These are phyloP conservation scores for Pulveroboletus sp. DNA, from an alignment of 768 basidiomycete species.

Conservation along the genomic window DNA sequence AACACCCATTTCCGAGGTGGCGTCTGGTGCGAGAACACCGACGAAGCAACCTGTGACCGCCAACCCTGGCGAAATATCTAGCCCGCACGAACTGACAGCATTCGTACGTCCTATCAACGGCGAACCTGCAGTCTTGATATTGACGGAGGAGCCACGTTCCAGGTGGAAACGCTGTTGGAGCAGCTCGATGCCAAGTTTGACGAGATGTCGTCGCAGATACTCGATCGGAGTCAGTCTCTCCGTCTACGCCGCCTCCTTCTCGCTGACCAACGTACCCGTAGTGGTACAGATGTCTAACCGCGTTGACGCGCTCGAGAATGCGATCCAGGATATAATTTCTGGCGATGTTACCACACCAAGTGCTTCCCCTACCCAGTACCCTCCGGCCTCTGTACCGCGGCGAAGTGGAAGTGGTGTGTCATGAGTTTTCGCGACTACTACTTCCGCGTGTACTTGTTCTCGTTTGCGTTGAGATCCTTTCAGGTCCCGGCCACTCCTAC, in stretches of 20 bases:
- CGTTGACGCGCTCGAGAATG: slow-evolving; percentile 83
- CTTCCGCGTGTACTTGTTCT: slow-evolving; percentile 8
- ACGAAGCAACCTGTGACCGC: slow-evolving; percentile 38
- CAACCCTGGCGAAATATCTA: slow-evolving; percentile 67
- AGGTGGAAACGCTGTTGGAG: slow-evolving; percentile 87
- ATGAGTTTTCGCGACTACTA: slow-evolving; percentile 12
- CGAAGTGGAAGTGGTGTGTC: slow-evolving; percentile 38
- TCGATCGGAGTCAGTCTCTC: slow-evolving; percentile 66
- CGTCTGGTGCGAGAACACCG: slow-evolving; percentile 37
- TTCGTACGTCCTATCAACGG: slow-evolving; percentile 57
- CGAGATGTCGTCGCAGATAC: slow-evolving; percentile 86
- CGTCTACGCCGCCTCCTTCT: background rate
- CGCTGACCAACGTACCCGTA: slow-evolving; percentile 29
- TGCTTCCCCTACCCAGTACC: slow-evolving; percentile 51
- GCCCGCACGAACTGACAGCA: slow-evolving; percentile 90
- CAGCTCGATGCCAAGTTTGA: slow-evolving; percentile 90
- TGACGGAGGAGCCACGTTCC: background rate
- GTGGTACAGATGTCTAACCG: slow-evolving; percentile 92
- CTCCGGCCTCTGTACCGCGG: slow-evolving; percentile 33
- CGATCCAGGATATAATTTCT: slow-evolving; percentile 90
- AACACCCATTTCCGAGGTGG: slow-evolving; percentile 33
- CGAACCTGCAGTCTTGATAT: slow-evolving; percentile 1
- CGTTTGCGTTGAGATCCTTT: slow-evolving; percentile 12
- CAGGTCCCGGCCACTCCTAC: slow-evolving; percentile 9
- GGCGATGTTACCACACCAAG: slow-evolving; percentile 51